Base-by-base conservation (phyloP, 2,329 filamentous ascomycete genomes). In the Trichoderma hamatum region DNA sequence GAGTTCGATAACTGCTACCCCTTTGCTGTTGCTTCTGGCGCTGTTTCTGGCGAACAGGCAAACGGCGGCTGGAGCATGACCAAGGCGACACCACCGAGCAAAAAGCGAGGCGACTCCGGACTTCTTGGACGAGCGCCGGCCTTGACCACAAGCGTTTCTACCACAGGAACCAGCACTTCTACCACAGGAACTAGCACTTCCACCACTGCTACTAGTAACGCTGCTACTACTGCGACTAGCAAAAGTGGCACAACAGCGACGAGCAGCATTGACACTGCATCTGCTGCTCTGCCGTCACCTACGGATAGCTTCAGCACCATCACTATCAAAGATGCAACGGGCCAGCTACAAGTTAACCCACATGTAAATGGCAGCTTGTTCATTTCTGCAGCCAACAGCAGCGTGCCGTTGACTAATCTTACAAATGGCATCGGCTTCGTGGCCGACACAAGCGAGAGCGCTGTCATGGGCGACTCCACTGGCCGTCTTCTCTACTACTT, bases 351-450 rank as follows among this genome's bases (percentile, higher is more conserved):
- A 0, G 32, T 64, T 32, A 64, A 64, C 24, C 61, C 61, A 3
- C 61, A 64, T 28, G 61, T 64, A 9, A 64, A 64, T 32, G 61
- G 49, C 34, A 64, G 61, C 19, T 10, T 64, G 30, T 64, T 64
- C 61, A 6, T 64, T 39, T 64, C 61, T 13, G 13, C 61, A 36
- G 61, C 61, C 10, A 36, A 64, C 46, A 64, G 61, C 49, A 30
- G 46, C 24, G 61, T 64, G 9, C 30, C 61, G n/a, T 6, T 55
- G 61, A 39, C 21, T 5, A 30, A 9, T 32, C 24, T 64, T 2
- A 64, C 61, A 49, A 43, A 64, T 34, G 61, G 24, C 49, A 55
- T 24, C 24, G 32, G 30, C 32, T 64, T 64, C 4, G 21, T 43
- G 2, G 61, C 61, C 2, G 61, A 64, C 30, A 6, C 19, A n/a